phyloP scores from a whole-genome alignment of 257 asterid species.

The Thymus mandschuricus region DNA sequence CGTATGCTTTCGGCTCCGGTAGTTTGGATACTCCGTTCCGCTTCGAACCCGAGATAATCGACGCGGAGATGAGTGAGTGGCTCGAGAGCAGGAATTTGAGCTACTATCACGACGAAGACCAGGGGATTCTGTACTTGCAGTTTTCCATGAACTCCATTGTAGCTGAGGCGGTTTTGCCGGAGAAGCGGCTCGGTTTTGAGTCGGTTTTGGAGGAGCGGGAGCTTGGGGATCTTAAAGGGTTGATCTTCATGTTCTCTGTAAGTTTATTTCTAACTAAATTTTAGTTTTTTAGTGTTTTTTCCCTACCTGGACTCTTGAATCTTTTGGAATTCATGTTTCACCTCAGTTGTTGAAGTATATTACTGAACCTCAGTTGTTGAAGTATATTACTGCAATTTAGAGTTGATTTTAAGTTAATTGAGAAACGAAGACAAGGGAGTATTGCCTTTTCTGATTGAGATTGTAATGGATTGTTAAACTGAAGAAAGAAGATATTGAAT shows the following conservation, averaged over 20 bases:
- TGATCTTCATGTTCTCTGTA: slow-evolving; percentile 93
- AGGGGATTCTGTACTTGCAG: slow-evolving; percentile 80
- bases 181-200: slow-evolving; percentile 46
- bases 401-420: background rate
- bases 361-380: slow-evolving; percentile 13
- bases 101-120: slow-evolving; percentile 60
- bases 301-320: background rate
- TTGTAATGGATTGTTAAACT: background rate
- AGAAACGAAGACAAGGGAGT: background rate
- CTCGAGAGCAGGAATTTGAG: slow-evolving; percentile 68
- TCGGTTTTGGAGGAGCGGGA: slow-evolving; percentile 65
- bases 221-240: slow-evolving; percentile 79
- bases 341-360: slow-evolving; percentile 8
- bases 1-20: slow-evolving; percentile 80
- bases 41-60: slow-evolving; percentile 42
- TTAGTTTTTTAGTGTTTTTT: background rate
- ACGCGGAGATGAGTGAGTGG: slow-evolving; percentile 62
- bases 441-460: background rate
- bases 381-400: slow-evolving; percentile 8
- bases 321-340: slow-evolving; percentile 20
- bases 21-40: slow-evolving; percentile 55
- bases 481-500: background rate
- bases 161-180: slow-evolving; percentile 37
- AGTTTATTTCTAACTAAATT: slow-evolving; percentile 33
- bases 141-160: slow-evolving; percentile 50